Percentiles rank a stretch among this genome's conserved stretches.
phyloP scores from a whole-genome alignment of 75 land plant genomes.

The Selaginella moellendorffii region DNA sequence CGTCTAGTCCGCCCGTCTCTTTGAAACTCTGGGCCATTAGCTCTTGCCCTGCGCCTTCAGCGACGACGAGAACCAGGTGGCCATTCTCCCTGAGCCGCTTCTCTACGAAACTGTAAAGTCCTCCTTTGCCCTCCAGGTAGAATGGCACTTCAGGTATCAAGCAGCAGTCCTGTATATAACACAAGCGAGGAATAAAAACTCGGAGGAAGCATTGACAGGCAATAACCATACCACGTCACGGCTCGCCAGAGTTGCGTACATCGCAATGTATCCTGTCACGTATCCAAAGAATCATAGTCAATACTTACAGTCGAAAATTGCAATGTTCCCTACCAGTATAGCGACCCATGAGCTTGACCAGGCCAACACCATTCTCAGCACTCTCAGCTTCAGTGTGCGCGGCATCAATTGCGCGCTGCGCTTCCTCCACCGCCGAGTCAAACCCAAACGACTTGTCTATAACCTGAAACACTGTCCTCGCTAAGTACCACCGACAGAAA shows the following conservation, averaged over 20 bases:
- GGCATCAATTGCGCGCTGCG: conserved; percentile 89
- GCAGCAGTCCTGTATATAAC: conserved; percentile 57
- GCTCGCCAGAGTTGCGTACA: conserved; percentile 92
- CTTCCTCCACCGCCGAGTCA: conserved; percentile 97
- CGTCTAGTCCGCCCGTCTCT: conserved; percentile 32
- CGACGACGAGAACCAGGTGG: conserved; percentile 73
- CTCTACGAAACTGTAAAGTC: conserved; percentile 60
- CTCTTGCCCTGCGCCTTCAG: conserved; percentile 90
- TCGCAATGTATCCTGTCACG: conserved; percentile 78
- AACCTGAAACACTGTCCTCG: too few relatives aligned
- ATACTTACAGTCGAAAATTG: neutral
- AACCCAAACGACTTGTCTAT: conserved; percentile 96
- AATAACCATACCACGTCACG: conserved; percentile 73
- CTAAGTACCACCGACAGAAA: too few relatives aligned
- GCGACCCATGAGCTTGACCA: conserved; percentile 92
- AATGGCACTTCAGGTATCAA: conserved; percentile 86
- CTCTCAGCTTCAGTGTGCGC: conserved; percentile 97
- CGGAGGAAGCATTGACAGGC: too few relatives aligned
- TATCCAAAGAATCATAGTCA: neutral
- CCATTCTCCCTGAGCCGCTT: conserved; percentile 56
- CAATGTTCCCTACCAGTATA: conserved; percentile 56
- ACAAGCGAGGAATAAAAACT: too few relatives aligned
- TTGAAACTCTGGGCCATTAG: conserved; percentile 42
- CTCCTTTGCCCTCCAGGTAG: conserved; percentile 65
- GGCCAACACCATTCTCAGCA: conserved; percentile 82